phyloP scores from a whole-genome alignment of 2,329 filamentous ascomycete species.

The Fusarium sp. region DNA sequence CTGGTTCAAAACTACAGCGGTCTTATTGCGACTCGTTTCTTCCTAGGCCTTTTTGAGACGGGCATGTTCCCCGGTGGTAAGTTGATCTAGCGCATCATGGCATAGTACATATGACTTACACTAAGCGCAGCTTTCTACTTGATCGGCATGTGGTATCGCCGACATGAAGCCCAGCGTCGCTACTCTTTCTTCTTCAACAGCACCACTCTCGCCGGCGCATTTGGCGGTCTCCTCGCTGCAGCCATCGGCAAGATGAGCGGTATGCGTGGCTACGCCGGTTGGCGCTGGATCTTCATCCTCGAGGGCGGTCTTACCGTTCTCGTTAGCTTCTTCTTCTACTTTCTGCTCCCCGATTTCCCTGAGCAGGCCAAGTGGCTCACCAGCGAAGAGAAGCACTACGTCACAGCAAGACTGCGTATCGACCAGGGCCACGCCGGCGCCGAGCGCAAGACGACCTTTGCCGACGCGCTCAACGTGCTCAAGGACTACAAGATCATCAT shows the following conservation, averaged over 20 bases:
- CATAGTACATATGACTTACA: constrained; percentile 51
- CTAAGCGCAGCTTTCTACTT: constrained; percentile 67
- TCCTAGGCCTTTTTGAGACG: constrained; percentile 80
- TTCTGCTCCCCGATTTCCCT: constrained; percentile 78
- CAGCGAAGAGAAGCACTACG: constrained; percentile 73
- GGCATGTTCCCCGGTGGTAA: constrained; percentile 71
- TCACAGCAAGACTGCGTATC: constrained; percentile 71
- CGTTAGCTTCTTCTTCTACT: constrained; percentile 71
- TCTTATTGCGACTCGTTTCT: constrained; percentile 83
- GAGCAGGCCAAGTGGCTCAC: constrained; percentile 78
- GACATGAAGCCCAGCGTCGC: constrained; percentile 87
- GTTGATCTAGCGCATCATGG: background rate
- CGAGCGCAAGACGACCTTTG: constrained; percentile 67
- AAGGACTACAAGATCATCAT: constrained; percentile 79
- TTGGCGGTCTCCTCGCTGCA: constrained; percentile 84
- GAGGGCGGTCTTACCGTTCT: constrained; percentile 74
- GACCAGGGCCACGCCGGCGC: constrained; percentile 75
- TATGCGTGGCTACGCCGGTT: constrained; percentile 73
- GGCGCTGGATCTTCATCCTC: constrained; percentile 87
- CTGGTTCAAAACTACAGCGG: constrained; percentile 81
- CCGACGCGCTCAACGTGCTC: constrained; percentile 71
- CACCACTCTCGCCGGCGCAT: constrained; percentile 82
- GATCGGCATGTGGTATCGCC: constrained; percentile 89
- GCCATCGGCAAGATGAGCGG: constrained; percentile 91
- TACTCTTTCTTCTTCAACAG: constrained; percentile 94